Base-by-base conservation (phyloP, 1,139 yeast species). In the Yamadazyma trypodendri region DNA sequence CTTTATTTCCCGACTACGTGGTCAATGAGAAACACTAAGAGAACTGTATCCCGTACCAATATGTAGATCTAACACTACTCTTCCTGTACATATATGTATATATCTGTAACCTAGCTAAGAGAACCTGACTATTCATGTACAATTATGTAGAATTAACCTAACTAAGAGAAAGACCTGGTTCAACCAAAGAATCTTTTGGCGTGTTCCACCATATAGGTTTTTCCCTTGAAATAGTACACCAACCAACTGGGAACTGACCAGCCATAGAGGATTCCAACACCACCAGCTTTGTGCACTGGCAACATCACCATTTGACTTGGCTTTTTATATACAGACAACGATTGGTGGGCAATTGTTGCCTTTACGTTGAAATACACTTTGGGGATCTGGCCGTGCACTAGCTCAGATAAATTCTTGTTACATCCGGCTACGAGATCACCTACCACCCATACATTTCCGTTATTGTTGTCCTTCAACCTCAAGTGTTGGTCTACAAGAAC, bases 1-100 rank as follows among this genome's bases (percentile, higher is more conserved):
- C 72, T 0, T 58, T 73, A 38, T 72, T 73, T 43, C 75, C 76
- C 0, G 75, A 69, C 42, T 67, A 66, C 41, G 47, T 41, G 6
- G 43, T 46, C 29, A 39, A 45, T 17, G 51, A 49, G 3, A 48
- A 43, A 37, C 40, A 39, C 27, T 23, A 36, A 32, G 6, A 16
- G n/a, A n/a, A n/a, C n/a, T n/a, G n/a, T n/a, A n/a, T n/a, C n/a
- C n/a, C n/a, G n/a, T n/a, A n/a, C n/a, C n/a, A n/a, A n/a, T n/a
- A n/a, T n/a, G n/a, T n/a, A n/a, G n/a, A n/a, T n/a, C n/a, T n/a
- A n/a, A n/a, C n/a, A n/a, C n/a, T n/a, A n/a, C n/a, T n/a, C n/a
- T n/a, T n/a, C 24, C 6, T 35, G 34, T 29, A 35, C 12, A 25
- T 35, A 35, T n/a, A n/a, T n/a, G 12, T 29, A 22, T 24, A 23